A percentile compares a stretch with the other conserved stretches of the same genome.
Conservation (phyloP, 306 rosid species). For the Cyamopsis tetragonoloba region DNA sequence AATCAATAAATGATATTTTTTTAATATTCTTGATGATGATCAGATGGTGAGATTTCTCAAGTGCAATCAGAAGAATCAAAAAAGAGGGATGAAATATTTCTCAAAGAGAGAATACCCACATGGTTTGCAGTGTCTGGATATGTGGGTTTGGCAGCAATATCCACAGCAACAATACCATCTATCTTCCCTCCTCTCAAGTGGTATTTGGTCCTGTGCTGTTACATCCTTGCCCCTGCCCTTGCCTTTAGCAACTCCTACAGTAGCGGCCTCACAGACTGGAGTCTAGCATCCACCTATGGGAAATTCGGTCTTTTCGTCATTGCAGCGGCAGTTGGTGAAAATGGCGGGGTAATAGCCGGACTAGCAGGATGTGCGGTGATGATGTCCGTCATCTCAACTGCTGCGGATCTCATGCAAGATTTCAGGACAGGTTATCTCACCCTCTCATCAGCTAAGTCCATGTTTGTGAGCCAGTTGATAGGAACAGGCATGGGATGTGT, state of each 20-base stretch:
- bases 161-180: conserved; percentile 63
- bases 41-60: conserved; percentile 53
- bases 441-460: conserved; percentile 81
- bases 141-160: conserved; percentile 70
- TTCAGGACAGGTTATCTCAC: conserved; percentile 97
- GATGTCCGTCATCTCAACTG: conserved; percentile 94
- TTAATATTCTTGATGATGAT: conserved; percentile 29
- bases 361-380: conserved; percentile 76
- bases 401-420: conserved; percentile 99
- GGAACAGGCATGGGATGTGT: conserved; percentile 96
- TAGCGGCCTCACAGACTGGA: conserved; percentile 88
- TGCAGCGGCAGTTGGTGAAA: conserved; percentile 67
- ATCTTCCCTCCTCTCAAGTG: conserved; percentile 93
- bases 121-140: conserved; percentile 93
- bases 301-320: conserved; percentile 86
- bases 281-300: conserved; percentile 72
- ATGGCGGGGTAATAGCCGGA: conserved; percentile 92
- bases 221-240: conserved; percentile 83
- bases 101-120: conserved; percentile 72
- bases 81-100: conserved; percentile 63
- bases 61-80: conserved; percentile 47
- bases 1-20: too few relatives aligned
- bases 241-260: conserved; percentile 97
- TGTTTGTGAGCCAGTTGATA: conserved; percentile 80
- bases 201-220: conserved; percentile 80